Base-by-base conservation (phyloP, 495 filamentous ascomycete genomes). In the Lasiosphaeriaceae sp. region DNA sequence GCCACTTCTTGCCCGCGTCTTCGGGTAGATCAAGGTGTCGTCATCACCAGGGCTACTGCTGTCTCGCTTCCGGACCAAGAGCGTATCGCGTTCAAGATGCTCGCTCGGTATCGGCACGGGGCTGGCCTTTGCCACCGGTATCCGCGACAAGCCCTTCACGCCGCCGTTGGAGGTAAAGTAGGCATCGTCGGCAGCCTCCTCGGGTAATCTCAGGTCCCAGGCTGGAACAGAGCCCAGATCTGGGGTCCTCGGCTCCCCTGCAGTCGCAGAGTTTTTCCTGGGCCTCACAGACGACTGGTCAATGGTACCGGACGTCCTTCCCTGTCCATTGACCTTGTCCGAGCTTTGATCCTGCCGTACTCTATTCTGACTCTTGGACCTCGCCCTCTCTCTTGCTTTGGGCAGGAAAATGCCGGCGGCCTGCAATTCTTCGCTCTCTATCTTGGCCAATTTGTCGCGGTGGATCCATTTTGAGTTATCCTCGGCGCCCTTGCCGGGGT, bases 371-470 rank as follows among this genome's bases (percentile, higher is more conserved):
- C 78, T 59, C 75, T 68, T 61, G 14, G 67, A 70, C 44, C 67
- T 59, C 14, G 59, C 48, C 20, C 67, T 62, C 31, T 68, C 68
- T 46, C 86, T 81, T 47, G 84, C 78, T 37, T 81, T 84, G 11
- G 87, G 83, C 22, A 92, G 75, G 35, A 83, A 73, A 56, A 93
- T 84, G 8, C 90, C 92, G 3, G 91, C 91, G 66, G 90, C 90
- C 63, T 95, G 90, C 59, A 97, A 77, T 70, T 98, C 94, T 70
- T 90, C 82, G 65, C 80, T 96, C 76, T 98, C 94, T 62, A 98
- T 98, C 66, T 84, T 81, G 31, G 90, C 92, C 47, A 98, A 73
- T 72, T 97, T 98, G 71, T 98, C 94, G 21, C 94, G 81, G 68
- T 98, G 92, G 56, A 98, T 97, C 94, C 94, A 97, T 68, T 87